phyloP scores from a whole-genome alignment of 768 basidiomycete genomes.

The Chlorophyllum brunneum region DNA sequence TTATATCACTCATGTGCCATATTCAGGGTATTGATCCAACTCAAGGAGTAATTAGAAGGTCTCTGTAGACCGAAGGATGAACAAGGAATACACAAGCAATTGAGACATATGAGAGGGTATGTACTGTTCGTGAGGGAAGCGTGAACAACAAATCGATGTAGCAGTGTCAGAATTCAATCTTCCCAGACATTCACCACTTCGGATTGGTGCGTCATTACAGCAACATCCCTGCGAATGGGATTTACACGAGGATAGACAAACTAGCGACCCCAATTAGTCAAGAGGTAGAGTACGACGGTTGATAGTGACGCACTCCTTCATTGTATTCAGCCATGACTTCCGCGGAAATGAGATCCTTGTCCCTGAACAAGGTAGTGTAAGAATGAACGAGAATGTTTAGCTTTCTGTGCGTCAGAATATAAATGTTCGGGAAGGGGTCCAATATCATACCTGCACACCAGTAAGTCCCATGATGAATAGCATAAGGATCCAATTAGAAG shows the following conservation, averaged over 20 bases:
- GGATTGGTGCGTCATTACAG: slow-evolving; percentile 82
- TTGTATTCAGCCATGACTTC: slow-evolving; percentile 88
- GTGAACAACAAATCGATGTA: background rate
- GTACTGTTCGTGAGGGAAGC: background rate
- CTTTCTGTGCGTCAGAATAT: slow-evolving; percentile 26
- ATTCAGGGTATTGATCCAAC: too few species aligned
- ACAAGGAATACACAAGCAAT: background rate
- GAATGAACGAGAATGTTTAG: slow-evolving; percentile 45
- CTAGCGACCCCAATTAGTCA: slow-evolving; percentile 30
- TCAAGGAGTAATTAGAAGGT: too few species aligned
- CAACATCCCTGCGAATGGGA: slow-evolving; percentile 70
- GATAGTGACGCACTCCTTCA: slow-evolving; percentile 49
- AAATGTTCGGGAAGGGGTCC: background rate
- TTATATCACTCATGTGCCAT: background rate
- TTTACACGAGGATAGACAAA: slow-evolving; percentile 83
- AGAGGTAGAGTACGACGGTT: background rate
- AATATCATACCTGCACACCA: slow-evolving; percentile 56
- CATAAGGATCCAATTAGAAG: slow-evolving; percentile 76
- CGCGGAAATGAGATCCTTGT: slow-evolving; percentile 67
- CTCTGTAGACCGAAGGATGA: background rate
- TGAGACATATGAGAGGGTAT: too few species aligned
- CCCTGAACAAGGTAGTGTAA: slow-evolving; percentile 67
- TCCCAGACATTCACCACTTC: slow-evolving; percentile 68
- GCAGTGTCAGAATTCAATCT: slow-evolving; percentile 19
- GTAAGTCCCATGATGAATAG: slow-evolving; percentile 63